A percentile compares a stretch with the other conserved stretches of the same genome.
phyloP scores from a whole-genome alignment of 75 land plant genomes.

The Ceratopteris richardii region DNA sequence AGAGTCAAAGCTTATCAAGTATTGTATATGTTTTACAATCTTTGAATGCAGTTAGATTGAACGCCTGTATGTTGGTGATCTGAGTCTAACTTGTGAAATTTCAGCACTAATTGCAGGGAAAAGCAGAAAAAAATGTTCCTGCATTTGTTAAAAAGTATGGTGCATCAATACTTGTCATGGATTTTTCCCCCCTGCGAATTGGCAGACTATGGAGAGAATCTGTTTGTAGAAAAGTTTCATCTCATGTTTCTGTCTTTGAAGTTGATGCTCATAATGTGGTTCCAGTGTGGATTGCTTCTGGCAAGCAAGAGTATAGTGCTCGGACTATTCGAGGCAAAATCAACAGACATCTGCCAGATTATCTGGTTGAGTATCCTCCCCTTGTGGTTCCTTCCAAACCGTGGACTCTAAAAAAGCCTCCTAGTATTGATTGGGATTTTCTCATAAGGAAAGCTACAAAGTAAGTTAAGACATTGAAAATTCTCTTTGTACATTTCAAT shows the following conservation, averaged over 20 bases:
- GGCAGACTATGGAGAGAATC: constrained; percentile 50
- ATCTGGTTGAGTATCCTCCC: constrained; percentile 61
- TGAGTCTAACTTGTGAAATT: too few relatives aligned
- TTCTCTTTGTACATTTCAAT: too few relatives aligned
- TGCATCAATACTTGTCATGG: constrained; percentile 76
- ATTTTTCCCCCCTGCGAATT: constrained; percentile 74
- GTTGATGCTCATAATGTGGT: constrained; percentile 98
- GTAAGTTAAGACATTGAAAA: constrained; percentile 30
- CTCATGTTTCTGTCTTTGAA: constrained; percentile 51
- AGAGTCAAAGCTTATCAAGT: too few relatives aligned
- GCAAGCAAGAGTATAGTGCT: constrained; percentile 78
- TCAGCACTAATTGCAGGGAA: too few relatives aligned
- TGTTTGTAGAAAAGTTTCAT: constrained; percentile 39
- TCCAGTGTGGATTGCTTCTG: constrained; percentile 86
- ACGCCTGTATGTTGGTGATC: too few relatives aligned
- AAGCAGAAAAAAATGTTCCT: constrained; percentile 73
- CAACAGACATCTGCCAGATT: constrained; percentile 67
- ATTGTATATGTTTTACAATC: too few relatives aligned
- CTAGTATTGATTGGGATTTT: constrained; percentile 58
- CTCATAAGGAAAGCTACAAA: constrained; percentile 55
- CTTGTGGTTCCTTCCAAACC: constrained; percentile 17
- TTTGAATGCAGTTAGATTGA: too few relatives aligned
- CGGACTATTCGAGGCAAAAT: constrained; percentile 80
- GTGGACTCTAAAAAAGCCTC: constrained; percentile 35
- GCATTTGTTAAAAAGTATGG: constrained; percentile 37